Percentiles rank a stretch among this genome's conserved stretches.
Evolutionary conservation across 257 asterid species (phyloP).

Genomic region (Solanum ossicruentum): DNA sequence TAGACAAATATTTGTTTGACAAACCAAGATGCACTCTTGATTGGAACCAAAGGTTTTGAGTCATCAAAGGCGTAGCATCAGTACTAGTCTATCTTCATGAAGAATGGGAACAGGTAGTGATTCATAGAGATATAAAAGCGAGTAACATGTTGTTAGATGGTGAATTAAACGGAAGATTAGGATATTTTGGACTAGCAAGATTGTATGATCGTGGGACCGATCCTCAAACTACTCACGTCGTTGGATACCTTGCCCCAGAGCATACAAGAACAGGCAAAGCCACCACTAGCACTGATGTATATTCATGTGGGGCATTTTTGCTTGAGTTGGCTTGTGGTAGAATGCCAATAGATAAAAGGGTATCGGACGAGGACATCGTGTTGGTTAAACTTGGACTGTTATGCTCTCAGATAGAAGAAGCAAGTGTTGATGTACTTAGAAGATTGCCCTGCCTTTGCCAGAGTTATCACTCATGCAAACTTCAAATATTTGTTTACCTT

Average conservation of each 20-base stretch:
- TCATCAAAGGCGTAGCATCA: too few relatives aligned
- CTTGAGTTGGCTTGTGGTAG: constrained; percentile 58
- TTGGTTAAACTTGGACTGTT: constrained; percentile 35
- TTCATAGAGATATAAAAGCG: constrained; percentile 39
- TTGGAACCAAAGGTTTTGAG: too few relatives aligned
- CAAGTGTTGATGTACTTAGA: not conserved
- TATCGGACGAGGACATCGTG: constrained; percentile 7
- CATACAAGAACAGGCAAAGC: constrained; percentile 8
- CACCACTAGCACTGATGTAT: constrained; percentile 43
- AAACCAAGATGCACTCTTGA: too few relatives aligned
- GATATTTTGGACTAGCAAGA: not conserved
- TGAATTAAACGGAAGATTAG: constrained; percentile 22
- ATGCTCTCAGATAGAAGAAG: constrained; percentile 26
- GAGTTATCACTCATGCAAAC: constrained; percentile 7
- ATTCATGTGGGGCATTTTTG: constrained; percentile 50
- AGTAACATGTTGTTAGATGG: constrained; percentile 20
- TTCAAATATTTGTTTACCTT: not conserved
- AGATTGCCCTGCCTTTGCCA: constrained; percentile 13
- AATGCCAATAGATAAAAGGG: constrained; percentile 42
- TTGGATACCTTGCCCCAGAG: constrained; percentile 47
- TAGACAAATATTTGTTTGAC: too few relatives aligned
- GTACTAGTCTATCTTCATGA: too few relatives aligned
- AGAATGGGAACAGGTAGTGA: constrained; percentile 6
- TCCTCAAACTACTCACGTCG: not conserved
- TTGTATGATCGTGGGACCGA: not conserved